Evolutionary conservation across 2,329 filamentous ascomycete genomes (phyloP), one percentile per base, ranked within the genome.

Genomic region (Ascomycota sp.): DNA sequence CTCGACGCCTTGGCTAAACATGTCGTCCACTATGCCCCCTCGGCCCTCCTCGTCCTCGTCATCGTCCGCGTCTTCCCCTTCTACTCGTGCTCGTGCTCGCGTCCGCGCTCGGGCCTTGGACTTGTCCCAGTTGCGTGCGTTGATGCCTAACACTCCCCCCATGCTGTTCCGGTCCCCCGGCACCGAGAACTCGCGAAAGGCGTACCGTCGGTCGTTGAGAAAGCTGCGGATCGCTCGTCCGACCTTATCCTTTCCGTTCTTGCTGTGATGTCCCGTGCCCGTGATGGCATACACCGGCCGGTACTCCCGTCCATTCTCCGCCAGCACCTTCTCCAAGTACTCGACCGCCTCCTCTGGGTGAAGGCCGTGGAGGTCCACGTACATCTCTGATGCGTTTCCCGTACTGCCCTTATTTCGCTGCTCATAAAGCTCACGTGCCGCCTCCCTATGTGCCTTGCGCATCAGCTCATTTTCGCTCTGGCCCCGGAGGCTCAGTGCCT

Each of bases 241-340:
- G 23, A 98, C 81, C 56, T 98, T 98, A 54, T 98, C 89, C 52
- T 95, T 95, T 43, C 89, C 86, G 47, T 94, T 94, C 61, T 95
- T 95, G 50, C 81, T 92, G 55, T 98, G 89, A 46, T 95, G 85
- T 4, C 86, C 89, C 1, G 86, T 95, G 27, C 89, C 89, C 1
- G 85, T 94, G 48, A 98, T 95, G 40, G 85, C 85, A 48, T 95
- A 98, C 25, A 98, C 68, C 3, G 86, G 79, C 15, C 73, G 67
- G 23, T 64, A 65, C 40, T 78, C 72, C 39, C 70, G 64, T 39
- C 64, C 67, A 45, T 94, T 89, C 45, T 91, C 81, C 36, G 85
- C 61, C 15, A 98, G 70, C 24, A 91, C 78, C 38, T 76, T 75
- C 51, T 89, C 82, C 4, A 98, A 67, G 43, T 95, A 95, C 39